Conservation (phyloP, 1,284 basidiomycete species). For the Marasmius tenuissimus region DNA sequence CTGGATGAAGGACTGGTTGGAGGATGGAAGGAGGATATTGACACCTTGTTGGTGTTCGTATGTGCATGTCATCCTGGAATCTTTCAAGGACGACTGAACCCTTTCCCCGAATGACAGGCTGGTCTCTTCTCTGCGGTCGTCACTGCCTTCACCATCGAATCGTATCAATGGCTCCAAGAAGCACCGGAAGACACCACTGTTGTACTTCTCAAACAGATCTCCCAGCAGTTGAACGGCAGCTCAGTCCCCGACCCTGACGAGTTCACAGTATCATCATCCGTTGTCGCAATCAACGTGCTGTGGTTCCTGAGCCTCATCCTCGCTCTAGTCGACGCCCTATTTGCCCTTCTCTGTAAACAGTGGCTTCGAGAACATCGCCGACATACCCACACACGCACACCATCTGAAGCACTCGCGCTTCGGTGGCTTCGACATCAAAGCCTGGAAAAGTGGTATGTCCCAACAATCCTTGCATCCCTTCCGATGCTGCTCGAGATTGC, state of each 20-base stretch:
- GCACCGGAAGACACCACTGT: neutral
- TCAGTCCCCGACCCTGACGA: neutral
- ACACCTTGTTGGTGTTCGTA: neutral
- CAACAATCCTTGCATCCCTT: neutral
- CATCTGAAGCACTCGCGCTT: neutral
- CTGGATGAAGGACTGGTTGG: too few species aligned
- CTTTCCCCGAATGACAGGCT: neutral
- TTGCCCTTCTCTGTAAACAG: constrained; percentile 10
- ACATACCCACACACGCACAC: neutral
- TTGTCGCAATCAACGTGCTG: neutral
- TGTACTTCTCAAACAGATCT: neutral
- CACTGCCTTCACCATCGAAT: constrained; percentile 7
- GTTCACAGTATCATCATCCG: neutral
- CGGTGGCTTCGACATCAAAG: neutral
- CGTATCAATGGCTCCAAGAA: constrained; percentile 1
- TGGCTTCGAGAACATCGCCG: constrained; percentile 10
- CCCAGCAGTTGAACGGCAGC: neutral
- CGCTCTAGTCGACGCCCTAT: neutral
- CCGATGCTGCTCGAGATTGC: neutral
- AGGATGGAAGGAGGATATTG: too few species aligned
- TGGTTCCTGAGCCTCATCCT: constrained; percentile 10
- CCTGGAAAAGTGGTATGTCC: neutral
- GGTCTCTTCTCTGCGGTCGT: constrained; percentile 5
- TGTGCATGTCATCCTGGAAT: neutral
- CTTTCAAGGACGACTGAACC: neutral